These are phyloP conservation scores for Pelomyxa schiedti DNA, from an alignment of 78 protist species.

Conservation along the genomic window DNA sequence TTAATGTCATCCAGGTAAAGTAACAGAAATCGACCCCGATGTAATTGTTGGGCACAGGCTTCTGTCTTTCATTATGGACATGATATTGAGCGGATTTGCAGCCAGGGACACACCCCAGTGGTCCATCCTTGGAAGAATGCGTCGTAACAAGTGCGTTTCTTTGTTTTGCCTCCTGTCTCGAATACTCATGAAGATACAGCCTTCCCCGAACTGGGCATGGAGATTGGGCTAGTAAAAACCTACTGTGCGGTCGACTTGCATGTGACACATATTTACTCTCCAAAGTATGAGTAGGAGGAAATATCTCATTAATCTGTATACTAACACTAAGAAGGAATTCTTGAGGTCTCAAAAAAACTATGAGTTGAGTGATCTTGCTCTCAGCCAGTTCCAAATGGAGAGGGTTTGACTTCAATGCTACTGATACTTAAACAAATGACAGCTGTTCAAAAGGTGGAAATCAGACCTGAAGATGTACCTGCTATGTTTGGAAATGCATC, in stretches of 20 bases:
- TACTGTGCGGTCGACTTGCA: constrained; percentile 54
- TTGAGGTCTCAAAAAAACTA: constrained; percentile 47
- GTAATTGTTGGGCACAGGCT: constrained; percentile 80
- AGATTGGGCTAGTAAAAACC: background rate
- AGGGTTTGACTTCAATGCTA: background rate
- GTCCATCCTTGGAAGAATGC: constrained; percentile 78
- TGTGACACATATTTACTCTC: constrained; percentile 58
- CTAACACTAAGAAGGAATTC: too few species aligned
- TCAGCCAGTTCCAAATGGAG: constrained; percentile 40
- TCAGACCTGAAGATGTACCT: constrained; percentile 8
- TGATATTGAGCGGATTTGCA: constrained; percentile 76
- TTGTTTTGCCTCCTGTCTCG: background rate
- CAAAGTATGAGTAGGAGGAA: constrained; percentile 8
- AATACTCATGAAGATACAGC: too few species aligned
- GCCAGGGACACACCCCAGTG: constrained; percentile 45
- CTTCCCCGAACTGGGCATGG: background rate
- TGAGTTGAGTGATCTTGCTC: constrained; percentile 52
- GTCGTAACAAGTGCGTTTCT: too few species aligned
- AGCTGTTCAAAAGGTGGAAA: background rate
- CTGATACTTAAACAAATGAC: background rate
- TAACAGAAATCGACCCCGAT: constrained; percentile 64
- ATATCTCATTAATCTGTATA: too few species aligned
- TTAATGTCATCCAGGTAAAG: constrained; percentile 9
- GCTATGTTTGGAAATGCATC: background rate
- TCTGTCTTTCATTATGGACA: constrained; percentile 65